Evolutionary conservation across 2,329 filamentous ascomycete genomes (phyloP), one percentile per base, ranked within the genome.

Genomic region (Colletotrichum gloeosporioides): DNA sequence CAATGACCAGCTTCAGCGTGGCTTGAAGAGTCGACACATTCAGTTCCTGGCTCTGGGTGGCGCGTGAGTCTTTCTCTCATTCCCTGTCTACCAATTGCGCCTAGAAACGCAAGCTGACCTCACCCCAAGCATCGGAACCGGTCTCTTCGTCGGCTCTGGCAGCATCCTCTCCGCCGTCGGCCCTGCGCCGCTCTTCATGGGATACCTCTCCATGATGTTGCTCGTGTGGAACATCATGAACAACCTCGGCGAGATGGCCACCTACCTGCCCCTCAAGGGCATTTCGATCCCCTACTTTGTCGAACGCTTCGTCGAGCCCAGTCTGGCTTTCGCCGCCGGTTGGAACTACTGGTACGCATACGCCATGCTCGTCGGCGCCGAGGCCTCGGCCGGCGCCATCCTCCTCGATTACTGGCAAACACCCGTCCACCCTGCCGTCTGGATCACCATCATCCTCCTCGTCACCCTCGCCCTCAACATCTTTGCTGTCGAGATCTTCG

Each of bases 111-210:
- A 27, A 29, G 15, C 73, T 78, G 31, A 79, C 75, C 39, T 49
- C 4, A 59, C 44, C 73, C 78, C 44, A n/a, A 89, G 81, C 27
- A 93, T 93, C 78, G 92, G 92, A 71, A 93, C 92, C 5, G 92
- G 92, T 79, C 87, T 93, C 25, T 93, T 93, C 81, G 88, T 93
- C 76, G 91, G 91, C 72, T 91, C 90, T 49, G 92, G 92, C 29
- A 84, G 84, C 74, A 91, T 92, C 69, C 84, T 93, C 69, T 85
- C 88, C 39, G 84, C 85, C 12, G 88, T 89, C 32, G 92, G 92
- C 3, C 92, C 92, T 4, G 93, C 92, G 7, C 92, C 93, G 1
- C 85, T 95, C 18, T 89, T 95, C 82, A 92, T 96, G 83, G 92
- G 91, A 29, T 96, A 95, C 82, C 79, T 90, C 8, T 86, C 85